Evolutionary conservation across 805 yeast genomes (phyloP).

Genomic region (Ogataea paraovalis): DNA sequence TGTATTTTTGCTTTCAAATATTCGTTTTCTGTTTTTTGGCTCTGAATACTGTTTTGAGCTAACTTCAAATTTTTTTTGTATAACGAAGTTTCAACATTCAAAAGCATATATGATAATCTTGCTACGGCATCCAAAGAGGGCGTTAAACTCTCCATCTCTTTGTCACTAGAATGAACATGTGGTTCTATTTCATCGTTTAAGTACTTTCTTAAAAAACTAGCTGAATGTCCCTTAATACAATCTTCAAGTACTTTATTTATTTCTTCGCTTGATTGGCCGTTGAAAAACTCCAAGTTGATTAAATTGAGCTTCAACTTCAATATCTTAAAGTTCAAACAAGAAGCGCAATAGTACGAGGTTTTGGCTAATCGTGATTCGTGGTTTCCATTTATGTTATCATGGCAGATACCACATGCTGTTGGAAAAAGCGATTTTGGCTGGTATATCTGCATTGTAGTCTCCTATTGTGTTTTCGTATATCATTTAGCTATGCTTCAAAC

Average conservation of each 20-base stretch:
- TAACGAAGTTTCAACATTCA: slow-evolving; percentile 26
- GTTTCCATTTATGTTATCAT: slow-evolving; percentile 1
- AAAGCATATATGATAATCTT: slow-evolving; percentile 28
- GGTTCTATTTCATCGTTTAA: slow-evolving; percentile 5
- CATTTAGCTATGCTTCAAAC: too few species aligned
- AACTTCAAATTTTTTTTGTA: slow-evolving; percentile 13
- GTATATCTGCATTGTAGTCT: not conserved
- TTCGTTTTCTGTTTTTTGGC: slow-evolving; percentile 8
- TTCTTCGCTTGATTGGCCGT: slow-evolving; percentile 15
- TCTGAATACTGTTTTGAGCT: slow-evolving; percentile 6
- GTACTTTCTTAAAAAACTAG: slow-evolving; percentile 14
- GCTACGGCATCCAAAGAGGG: slow-evolving; percentile 27
- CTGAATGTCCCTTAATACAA: slow-evolving; percentile 25
- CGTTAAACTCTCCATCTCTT: slow-evolving; percentile 7
- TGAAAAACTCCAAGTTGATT: slow-evolving; percentile 18
- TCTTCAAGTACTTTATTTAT: slow-evolving; percentile 22
- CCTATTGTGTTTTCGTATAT: not conserved
- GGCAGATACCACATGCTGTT: slow-evolving; percentile 20
- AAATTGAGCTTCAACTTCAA: slow-evolving; percentile 22
- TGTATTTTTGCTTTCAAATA: slow-evolving; percentile 4
- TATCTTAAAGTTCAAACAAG: slow-evolving; percentile 26
- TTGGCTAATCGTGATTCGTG: slow-evolving; percentile 1
- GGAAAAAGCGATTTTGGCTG: not conserved
- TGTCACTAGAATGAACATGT: not conserved
- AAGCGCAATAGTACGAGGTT: slow-evolving; percentile 19